Conservation (phyloP, 2,329 filamentous ascomycete genomes). For the Zopfia rhizophila region DNA sequence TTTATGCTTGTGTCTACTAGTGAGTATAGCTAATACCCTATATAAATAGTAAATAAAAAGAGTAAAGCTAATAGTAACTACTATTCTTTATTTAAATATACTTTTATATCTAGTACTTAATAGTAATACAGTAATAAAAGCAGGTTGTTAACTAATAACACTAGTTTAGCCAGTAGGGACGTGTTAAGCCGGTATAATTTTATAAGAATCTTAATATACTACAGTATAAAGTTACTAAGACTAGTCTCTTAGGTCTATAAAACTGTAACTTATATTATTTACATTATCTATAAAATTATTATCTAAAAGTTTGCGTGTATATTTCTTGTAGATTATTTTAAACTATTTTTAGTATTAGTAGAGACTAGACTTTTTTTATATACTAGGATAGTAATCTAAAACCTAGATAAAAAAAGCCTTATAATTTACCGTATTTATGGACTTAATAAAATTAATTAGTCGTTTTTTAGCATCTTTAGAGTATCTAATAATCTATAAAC, state of each 20-base stretch:
- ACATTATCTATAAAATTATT: slow-evolving; percentile 3
- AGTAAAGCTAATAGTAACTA: slow-evolving; percentile 3
- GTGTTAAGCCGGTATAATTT: slow-evolving; percentile 1
- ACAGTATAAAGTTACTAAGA: neutral
- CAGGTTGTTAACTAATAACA: neutral
- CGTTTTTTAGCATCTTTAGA: slow-evolving; percentile 1
- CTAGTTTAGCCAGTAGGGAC: neutral
- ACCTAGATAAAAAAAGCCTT: slow-evolving; percentile 4
- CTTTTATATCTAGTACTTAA: slow-evolving; percentile 1
- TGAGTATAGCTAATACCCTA: neutral
- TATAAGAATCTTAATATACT: slow-evolving; percentile 5
- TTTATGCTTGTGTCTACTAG: slow-evolving; percentile 4
- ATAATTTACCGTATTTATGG: slow-evolving; percentile 3
- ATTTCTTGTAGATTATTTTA: slow-evolving; percentile 4
- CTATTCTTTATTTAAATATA: slow-evolving; percentile 8
- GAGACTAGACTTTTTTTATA: neutral
- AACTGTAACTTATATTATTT: neutral
- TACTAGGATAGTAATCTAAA: neutral
- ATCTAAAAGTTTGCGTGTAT: neutral
- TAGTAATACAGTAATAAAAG: neutral
- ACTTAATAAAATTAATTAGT: slow-evolving; percentile 1
- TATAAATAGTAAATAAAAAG: neutral
- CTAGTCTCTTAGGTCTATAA: neutral
- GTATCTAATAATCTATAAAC: slow-evolving; percentile 6
- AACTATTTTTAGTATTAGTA: slow-evolving; percentile 2